These are phyloP conservation scores for Paraphoma chrysanthemicola DNA, from an alignment of 2,329 filamentous ascomycete species.

Conservation along the genomic window DNA sequence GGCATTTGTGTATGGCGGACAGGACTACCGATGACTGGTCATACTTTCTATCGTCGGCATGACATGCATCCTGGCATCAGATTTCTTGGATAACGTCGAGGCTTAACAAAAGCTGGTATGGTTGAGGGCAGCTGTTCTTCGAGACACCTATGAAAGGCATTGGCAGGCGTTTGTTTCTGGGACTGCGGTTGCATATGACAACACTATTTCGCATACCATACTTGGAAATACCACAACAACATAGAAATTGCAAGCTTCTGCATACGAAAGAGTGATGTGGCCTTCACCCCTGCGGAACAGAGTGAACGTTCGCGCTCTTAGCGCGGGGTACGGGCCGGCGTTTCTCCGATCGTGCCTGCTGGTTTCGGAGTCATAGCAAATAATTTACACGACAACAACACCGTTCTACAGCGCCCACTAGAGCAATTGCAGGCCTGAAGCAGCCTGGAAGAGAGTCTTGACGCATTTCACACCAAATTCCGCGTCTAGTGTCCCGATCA, in stretches of 20 bases:
- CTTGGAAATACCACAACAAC: slow-evolving; percentile 12
- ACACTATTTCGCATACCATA: slow-evolving; percentile 17
- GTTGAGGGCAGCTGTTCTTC: neutral
- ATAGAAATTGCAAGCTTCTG: neutral
- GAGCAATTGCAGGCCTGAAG: neutral
- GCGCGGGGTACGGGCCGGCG: slow-evolving; percentile 19
- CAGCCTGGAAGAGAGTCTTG: neutral
- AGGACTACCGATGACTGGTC: neutral
- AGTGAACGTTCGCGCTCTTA: slow-evolving; percentile 8
- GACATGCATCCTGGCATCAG: neutral
- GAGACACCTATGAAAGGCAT: slow-evolving; percentile 29
- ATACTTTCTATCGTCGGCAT: neutral
- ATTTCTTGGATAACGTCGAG: neutral
- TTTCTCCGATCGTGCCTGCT: slow-evolving; percentile 16
- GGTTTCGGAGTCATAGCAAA: slow-evolving; percentile 35
- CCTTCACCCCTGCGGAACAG: neutral
- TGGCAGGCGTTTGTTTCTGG: slow-evolving; percentile 35
- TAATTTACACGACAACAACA: slow-evolving; percentile 19
- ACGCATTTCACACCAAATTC: neutral
- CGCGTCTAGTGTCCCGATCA: slow-evolving; percentile 15
- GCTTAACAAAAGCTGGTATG: neutral
- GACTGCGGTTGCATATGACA: slow-evolving; percentile 27
- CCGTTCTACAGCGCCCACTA: neutral
- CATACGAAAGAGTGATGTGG: neutral
- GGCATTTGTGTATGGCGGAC: neutral